These are phyloP conservation scores for Suillus spraguei DNA, from an alignment of 768 basidiomycete genomes.

Conservation along the genomic window DNA sequence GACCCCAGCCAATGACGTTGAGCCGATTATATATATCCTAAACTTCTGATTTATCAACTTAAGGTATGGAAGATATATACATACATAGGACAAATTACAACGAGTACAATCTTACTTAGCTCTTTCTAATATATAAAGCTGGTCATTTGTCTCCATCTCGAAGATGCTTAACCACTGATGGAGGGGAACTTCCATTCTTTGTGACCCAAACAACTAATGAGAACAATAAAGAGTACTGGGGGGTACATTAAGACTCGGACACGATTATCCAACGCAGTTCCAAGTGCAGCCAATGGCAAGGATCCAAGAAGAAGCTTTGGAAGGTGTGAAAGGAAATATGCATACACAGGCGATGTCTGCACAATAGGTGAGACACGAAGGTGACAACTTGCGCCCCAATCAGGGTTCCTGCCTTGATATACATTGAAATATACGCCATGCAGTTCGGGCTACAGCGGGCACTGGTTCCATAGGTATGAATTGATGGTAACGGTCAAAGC, in stretches of 20 bases:
- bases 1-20: too few relatives aligned
- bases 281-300: slow-evolving; percentile 61
- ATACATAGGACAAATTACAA: too few relatives aligned
- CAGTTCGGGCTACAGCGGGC: slow-evolving; percentile 86
- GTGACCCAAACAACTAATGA: slow-evolving; percentile 81
- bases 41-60: too few relatives aligned
- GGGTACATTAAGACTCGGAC: slow-evolving; percentile 53
- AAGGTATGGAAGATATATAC: too few relatives aligned
- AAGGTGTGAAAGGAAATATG: slow-evolving; percentile 67
- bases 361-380: neutral
- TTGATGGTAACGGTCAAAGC: slow-evolving; percentile 80
- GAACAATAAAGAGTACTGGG: slow-evolving; percentile 54
- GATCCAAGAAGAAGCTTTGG: slow-evolving; percentile 78
- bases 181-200: too few relatives aligned
- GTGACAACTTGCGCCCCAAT: slow-evolving; percentile 63
- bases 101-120: too few relatives aligned
- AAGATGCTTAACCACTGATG: too few relatives aligned
- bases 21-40: too few relatives aligned
- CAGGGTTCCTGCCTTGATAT: too few relatives aligned
- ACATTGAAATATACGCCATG: slow-evolving; percentile 64
- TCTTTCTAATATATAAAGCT: too few relatives aligned
- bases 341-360: slow-evolving; percentile 70
- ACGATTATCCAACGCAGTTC: slow-evolving; percentile 42
- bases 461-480: slow-evolving; percentile 80
- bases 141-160: too few relatives aligned